Conservation (phyloP, 202 grass and related monocot species). For the Eragrostis tef region DNA sequence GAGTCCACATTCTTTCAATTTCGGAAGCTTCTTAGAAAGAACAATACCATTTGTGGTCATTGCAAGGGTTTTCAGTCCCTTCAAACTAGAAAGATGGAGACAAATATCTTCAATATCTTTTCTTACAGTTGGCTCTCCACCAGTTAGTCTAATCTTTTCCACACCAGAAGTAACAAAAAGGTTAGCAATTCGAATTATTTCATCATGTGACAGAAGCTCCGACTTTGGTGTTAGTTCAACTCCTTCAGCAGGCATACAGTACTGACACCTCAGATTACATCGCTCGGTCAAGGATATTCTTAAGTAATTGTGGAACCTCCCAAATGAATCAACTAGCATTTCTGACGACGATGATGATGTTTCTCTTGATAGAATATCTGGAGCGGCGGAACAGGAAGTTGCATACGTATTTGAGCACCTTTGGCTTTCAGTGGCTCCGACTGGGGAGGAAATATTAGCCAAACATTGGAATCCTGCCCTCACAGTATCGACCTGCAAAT, state of each 20-base stretch:
- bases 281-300: conserved; percentile 85
- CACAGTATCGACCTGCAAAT: conserved; percentile 46
- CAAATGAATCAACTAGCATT: conserved; percentile 88
- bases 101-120: conserved; percentile 97
- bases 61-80: conserved; percentile 86
- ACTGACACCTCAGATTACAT: conserved; percentile 91
- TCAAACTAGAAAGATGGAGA: conserved; percentile 71
- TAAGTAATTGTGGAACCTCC: conserved; percentile 83
- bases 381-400: conserved; percentile 57
- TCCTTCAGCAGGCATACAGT: conserved; percentile 92
- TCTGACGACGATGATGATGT: conserved; percentile 43
- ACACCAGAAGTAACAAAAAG: conserved; percentile 87
- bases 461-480: conserved; percentile 42
- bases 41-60: conserved; percentile 95
- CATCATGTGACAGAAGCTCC: conserved; percentile 73
- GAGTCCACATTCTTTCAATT: conserved; percentile 83
- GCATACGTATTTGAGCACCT: conserved; percentile 48
- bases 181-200: conserved; percentile 70
- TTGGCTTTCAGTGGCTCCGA: background rate
- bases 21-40: conserved; percentile 85
- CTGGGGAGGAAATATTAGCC: conserved; percentile 17
- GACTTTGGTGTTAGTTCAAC: conserved; percentile 75
- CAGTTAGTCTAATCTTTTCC: conserved; percentile 92
- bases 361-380: conserved; percentile 49
- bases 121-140: conserved; percentile 82